Percentiles rank a stretch among this genome's conserved stretches.
These are phyloP conservation scores for Globisporangium cylindrosporum DNA, from an alignment of 352 stramenopile species.

Conservation along the genomic window DNA sequence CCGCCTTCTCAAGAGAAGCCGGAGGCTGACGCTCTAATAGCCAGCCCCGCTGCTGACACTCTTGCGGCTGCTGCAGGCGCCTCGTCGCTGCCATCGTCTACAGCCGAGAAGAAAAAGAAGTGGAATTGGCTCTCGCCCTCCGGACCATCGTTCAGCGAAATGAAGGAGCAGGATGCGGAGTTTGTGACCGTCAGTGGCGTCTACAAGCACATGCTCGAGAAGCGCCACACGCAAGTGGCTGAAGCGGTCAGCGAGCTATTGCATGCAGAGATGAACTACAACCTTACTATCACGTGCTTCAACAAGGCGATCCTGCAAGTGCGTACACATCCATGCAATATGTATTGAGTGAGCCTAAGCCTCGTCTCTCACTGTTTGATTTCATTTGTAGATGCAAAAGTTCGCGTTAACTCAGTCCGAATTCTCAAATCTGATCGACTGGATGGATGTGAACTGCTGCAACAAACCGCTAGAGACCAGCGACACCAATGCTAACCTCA, in stretches of 20 bases:
- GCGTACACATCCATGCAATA: background rate
- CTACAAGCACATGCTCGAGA: constrained; percentile 4
- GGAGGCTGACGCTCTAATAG: no score
- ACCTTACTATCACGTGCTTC: background rate
- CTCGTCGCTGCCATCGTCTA: background rate
- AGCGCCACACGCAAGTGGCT: constrained; percentile 1
- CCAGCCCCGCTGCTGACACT: no score
- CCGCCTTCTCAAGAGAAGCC: background rate
- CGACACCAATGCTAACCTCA: no score
- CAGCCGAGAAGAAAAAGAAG: background rate
- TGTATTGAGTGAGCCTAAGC: no score
- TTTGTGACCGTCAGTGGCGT: constrained; percentile 1
- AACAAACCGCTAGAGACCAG: background rate
- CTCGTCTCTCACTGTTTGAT: background rate
- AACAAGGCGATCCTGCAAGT: background rate
- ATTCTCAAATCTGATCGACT: background rate
- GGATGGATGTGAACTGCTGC: background rate
- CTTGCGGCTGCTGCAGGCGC: no score
- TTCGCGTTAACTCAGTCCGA: background rate
- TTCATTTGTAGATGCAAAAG: background rate
- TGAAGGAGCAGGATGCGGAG: background rate
- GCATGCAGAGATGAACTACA: constrained; percentile 1
- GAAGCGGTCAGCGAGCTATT: background rate
- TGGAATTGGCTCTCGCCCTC: constrained; percentile 2
- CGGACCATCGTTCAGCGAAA: background rate